A percentile compares a stretch with the other conserved stretches of the same genome.
These are phyloP conservation scores for Hebeloma cylindrosporum DNA, from an alignment of 768 basidiomycete genomes.

Conservation along the genomic window DNA sequence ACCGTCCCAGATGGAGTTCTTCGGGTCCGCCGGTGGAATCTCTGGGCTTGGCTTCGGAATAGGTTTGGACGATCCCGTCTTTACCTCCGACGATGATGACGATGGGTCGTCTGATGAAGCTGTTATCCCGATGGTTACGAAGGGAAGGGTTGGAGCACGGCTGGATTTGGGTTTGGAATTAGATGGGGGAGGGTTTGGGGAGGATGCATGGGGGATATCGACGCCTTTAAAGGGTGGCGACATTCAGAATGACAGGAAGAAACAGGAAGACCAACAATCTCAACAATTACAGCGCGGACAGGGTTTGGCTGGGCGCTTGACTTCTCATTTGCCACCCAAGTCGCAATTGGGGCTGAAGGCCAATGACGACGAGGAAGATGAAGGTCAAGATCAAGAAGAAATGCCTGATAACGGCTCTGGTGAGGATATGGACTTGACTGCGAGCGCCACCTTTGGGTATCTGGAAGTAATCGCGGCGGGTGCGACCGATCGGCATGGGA, in stretches of 20 bases:
- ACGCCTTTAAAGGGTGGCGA: constrained; percentile 26
- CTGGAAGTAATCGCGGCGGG: background rate
- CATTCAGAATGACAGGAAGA: too few species aligned
- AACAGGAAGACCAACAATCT: too few species aligned
- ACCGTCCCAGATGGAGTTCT: constrained; percentile 35
- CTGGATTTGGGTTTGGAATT: background rate
- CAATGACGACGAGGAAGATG: background rate
- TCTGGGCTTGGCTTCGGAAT: constrained; percentile 10
- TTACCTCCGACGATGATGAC: too few species aligned
- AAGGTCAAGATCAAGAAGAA: background rate
- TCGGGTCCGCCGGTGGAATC: constrained; percentile 2
- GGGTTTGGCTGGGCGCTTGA: too few species aligned
- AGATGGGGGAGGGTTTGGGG: constrained; percentile 10
- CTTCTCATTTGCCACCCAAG: too few species aligned
- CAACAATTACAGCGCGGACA: too few species aligned
- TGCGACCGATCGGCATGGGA: constrained; percentile 3
- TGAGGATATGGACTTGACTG: constrained; percentile 20
- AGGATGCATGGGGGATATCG: constrained; percentile 26
- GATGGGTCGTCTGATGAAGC: constrained; percentile 12
- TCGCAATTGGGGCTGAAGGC: background rate
- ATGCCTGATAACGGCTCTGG: background rate
- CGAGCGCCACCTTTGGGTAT: too few species aligned
- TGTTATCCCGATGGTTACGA: background rate
- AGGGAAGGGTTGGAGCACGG: background rate
- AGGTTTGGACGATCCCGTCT: background rate